Evolutionary conservation across 352 stramenopile genomes (phyloP), one percentile per base, ranked within the genome.

Genomic region (Blastocystis sp.): DNA sequence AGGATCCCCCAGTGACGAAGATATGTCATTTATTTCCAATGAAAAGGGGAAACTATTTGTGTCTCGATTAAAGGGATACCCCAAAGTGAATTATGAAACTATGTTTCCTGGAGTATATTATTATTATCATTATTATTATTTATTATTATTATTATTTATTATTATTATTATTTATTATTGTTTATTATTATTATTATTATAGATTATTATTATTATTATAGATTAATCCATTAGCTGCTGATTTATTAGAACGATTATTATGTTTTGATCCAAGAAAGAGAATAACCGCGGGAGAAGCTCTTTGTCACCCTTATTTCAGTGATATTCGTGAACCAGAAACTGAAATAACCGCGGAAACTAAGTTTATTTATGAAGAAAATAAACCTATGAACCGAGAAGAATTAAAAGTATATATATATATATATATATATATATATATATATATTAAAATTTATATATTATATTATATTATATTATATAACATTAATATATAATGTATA

Each of bases 21-120:
- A 96, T 30, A 72, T 95, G 16, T 83, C 91, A 64, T 98, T 97
- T 67, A 75, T 97, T 18, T 94, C 86, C 23, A 95, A 90, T 28
- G 78, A 45, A 31, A 69, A 77, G 45, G 74, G 67, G n/a, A 44
- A 55, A 3, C 58, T 72, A 32, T 73, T 67, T 36, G 41, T 75
- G 13, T 31, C 47, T 39, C 11, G 23, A 30, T 40, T 44, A 30
- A 64, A 52, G 4, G 21, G 7, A 11, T 36, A 40, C 1, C 46
- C 58, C 4, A 13, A 25, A 6, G 35, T 16, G 5, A 7, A 47
- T 24, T 35, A 68, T 5, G 32, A 42, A 1, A 9, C 4, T 18
- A 19, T 42, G 27, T 56, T 55, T 41, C 56, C 48, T 18, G 43
- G 16, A 47, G 44, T 55, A n/a, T 4, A 18, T 2, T 16, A 7